Evolutionary conservation across 441 rosid genomes (phyloP).

Genomic region (Eutrema salsugineum): DNA sequence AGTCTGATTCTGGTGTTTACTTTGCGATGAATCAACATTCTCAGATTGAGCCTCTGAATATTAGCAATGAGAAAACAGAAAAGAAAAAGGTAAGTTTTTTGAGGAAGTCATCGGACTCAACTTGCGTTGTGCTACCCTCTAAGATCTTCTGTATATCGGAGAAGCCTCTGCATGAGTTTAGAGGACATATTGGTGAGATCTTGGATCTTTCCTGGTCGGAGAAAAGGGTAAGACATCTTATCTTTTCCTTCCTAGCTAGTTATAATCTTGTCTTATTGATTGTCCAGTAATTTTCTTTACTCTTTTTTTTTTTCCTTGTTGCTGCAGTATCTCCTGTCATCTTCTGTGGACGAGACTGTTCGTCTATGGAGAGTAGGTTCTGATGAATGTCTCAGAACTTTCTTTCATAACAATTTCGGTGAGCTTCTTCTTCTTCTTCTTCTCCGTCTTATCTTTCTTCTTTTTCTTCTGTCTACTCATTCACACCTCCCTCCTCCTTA

Average conservation of each 20-base stretch:
- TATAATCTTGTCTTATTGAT: neutral
- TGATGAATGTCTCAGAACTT: constrained; percentile 44
- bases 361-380: constrained; percentile 62
- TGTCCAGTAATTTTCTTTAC: neutral
- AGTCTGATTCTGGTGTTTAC: constrained; percentile 56
- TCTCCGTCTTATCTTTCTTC: constrained; percentile 4
- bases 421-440: constrained; percentile 18
- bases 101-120: constrained; percentile 49
- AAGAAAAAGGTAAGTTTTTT: constrained; percentile 36
- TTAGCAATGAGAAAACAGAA: constrained; percentile 24
- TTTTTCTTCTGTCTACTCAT: neutral
- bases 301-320: neutral
- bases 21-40: constrained; percentile 60
- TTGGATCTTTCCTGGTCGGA: constrained; percentile 89
- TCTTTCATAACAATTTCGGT: constrained; percentile 64
- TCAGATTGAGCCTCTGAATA: constrained; percentile 36
- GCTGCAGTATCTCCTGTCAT: constrained; percentile 52
- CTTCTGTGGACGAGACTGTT: constrained; percentile 59
- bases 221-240: constrained; percentile 48
- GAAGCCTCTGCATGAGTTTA: constrained; percentile 73
- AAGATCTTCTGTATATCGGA: constrained; percentile 63
- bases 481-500: neutral
- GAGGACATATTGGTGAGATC: constrained; percentile 66
- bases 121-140: constrained; percentile 77
- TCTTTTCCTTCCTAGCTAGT: neutral